Percentiles rank a stretch among this genome's conserved stretches.
These are phyloP conservation scores for Fusarium sacchari DNA, from an alignment of 2,329 filamentous ascomycete species.

Conservation along the genomic window DNA sequence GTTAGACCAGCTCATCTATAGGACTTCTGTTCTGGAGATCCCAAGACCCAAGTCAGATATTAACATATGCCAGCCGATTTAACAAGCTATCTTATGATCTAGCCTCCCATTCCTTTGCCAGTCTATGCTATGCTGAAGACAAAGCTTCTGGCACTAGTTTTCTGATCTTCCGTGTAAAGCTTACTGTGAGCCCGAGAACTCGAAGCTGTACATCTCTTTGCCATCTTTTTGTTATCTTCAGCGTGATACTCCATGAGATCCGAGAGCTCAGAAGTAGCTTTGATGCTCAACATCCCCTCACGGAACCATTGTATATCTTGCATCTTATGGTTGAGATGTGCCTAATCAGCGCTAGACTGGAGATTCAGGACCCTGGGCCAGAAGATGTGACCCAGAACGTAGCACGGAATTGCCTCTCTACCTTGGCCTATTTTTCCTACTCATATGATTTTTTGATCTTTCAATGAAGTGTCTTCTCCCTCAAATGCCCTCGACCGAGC, in stretches of 20 bases:
- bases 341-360: not conserved
- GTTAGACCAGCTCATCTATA: not conserved
- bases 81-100: not conserved
- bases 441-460: not conserved
- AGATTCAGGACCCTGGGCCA: no score
- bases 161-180: not conserved
- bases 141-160: not conserved
- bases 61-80: not conserved
- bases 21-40: not conserved
- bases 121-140: not conserved
- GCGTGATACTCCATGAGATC: not conserved
- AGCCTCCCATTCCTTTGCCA: fast-evolving
- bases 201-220: not conserved
- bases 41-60: fast-evolving
- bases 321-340: not conserved
- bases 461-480: not conserved
- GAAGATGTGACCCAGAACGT: not conserved
- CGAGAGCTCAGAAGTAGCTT: not conserved
- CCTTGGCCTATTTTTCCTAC: fast-evolving
- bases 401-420: not conserved
- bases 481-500: not conserved
- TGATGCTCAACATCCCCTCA: not conserved
- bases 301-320: not conserved
- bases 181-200: not conserved
- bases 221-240: not conserved